These are phyloP conservation scores for Ophiostoma sp. DNA, from an alignment of 2,329 filamentous ascomycete species.

Conservation along the genomic window DNA sequence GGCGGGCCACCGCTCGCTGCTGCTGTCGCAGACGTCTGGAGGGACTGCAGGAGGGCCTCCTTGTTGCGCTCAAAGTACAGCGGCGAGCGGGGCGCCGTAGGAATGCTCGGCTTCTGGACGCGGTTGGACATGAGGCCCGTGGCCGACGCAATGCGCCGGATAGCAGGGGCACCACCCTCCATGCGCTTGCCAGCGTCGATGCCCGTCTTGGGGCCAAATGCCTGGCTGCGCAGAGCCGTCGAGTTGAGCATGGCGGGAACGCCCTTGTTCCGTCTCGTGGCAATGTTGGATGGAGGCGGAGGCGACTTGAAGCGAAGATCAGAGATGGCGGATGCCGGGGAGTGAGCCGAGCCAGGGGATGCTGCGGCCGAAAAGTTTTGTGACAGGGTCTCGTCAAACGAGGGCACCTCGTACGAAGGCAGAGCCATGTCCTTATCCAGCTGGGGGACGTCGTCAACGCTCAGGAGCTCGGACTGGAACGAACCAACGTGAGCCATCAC, in stretches of 20 bases:
- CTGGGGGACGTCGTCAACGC: constrained; percentile 16
- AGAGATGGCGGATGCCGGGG: constrained; percentile 34
- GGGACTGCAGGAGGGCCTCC: constrained; percentile 43
- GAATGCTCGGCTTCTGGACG: constrained; percentile 42
- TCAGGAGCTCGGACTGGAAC: constrained; percentile 29
- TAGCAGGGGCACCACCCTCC: constrained; percentile 48
- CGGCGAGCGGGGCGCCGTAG: constrained; percentile 44
- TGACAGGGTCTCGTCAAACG: constrained; percentile 14
- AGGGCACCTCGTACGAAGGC: constrained; percentile 21
- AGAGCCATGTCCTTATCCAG: constrained; percentile 21
- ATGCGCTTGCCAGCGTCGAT: constrained; percentile 47
- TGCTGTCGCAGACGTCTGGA: constrained; percentile 35
- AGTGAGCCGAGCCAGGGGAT: constrained; percentile 37
- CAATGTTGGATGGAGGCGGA: constrained; percentile 54
- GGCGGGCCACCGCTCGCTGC: constrained; percentile 40
- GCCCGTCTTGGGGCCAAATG: constrained; percentile 49
- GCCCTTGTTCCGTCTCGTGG: constrained; percentile 53
- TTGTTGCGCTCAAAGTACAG: constrained; percentile 48
- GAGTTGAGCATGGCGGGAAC: constrained; percentile 52
- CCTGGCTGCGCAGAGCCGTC: constrained; percentile 46
- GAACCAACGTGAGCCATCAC: constrained; percentile 27
- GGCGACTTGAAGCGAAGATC: constrained; percentile 50
- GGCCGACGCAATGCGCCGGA: constrained; percentile 56
- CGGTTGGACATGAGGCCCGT: constrained; percentile 45
- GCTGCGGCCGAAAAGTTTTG: constrained; percentile 32